Evolutionary conservation across 2,329 filamentous ascomycete species (phyloP).

Genomic region (Colletotrichum caudatum): DNA sequence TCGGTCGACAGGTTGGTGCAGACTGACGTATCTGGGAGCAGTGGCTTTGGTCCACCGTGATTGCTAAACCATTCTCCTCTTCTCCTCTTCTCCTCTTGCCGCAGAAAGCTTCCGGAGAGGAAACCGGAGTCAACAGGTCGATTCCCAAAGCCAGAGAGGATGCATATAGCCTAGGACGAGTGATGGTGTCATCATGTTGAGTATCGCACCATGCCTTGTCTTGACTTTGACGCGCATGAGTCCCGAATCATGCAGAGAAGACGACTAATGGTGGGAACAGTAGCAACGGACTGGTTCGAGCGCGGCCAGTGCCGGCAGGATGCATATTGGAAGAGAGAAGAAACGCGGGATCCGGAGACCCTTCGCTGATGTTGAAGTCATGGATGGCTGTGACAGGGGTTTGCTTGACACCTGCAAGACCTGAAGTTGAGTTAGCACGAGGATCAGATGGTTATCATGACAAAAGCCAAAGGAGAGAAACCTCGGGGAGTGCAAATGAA

Average conservation of each 20-base stretch:
- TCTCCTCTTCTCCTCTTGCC: not conserved
- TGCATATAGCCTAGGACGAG: not conserved
- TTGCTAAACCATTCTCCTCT: conserved; percentile 1
- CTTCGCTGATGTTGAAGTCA: conserved; percentile 5
- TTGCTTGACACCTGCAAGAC: conserved; percentile 36
- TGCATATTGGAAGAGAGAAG: not conserved
- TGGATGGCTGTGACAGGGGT: conserved; percentile 13
- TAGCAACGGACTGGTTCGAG: conserved; percentile 4
- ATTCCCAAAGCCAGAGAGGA: not conserved
- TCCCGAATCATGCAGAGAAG: not conserved
- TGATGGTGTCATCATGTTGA: conserved; percentile 7
- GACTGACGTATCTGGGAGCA: conserved; percentile 1
- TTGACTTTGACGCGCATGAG: conserved; percentile 17
- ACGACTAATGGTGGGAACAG: not conserved
- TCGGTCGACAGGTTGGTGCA: not conserved
- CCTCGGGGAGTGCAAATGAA: conserved; percentile 4
- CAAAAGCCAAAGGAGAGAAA: conserved; percentile 29
- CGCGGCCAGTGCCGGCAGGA: conserved; percentile 3
- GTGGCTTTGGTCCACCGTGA: conserved; percentile 3
- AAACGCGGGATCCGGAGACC: not conserved
- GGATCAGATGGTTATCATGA: conserved; percentile 33
- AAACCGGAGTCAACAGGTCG: conserved; percentile 12
- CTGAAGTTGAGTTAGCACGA: conserved; percentile 13
- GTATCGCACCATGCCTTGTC: conserved; percentile 7
- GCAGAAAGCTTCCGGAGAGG: conserved; percentile 23